Evolutionary conservation across 2,329 filamentous ascomycete species (phyloP), one percentile per base, ranked within the genome.

Genomic region (Colletotrichum tropicicola): DNA sequence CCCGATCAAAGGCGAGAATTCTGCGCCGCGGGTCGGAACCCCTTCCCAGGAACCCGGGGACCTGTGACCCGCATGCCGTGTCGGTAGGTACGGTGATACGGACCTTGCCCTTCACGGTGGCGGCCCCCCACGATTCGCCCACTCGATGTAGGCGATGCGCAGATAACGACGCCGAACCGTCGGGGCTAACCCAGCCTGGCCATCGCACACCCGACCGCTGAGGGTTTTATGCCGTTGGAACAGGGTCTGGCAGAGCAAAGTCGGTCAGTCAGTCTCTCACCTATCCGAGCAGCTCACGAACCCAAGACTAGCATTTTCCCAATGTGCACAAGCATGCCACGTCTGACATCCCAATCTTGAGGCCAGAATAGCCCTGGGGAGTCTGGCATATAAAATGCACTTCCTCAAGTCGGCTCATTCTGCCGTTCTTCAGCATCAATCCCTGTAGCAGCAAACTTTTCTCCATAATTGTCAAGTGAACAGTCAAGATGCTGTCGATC

Each of bases 401-500:
- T n/a, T n/a, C n/a, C n/a, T n/a, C n/a, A n/a, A n/a, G n/a, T n/a
- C n/a, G n/a, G n/a, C n/a, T n/a, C n/a, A n/a, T n/a, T n/a, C n/a
- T n/a, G n/a, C n/a, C n/a, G n/a, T n/a, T n/a, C n/a, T n/a, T n/a
- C n/a, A n/a, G n/a, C n/a, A n/a, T n/a, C n/a, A n/a, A n/a, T n/a
- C n/a, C n/a, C n/a, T n/a, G n/a, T n/a, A n/a, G n/a, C n/a, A n/a
- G n/a, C n/a, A n/a, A n/a, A n/a, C n/a, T n/a, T n/a, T n/a, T n/a
- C n/a, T n/a, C n/a, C n/a, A n/a, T n/a, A n/a, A n/a, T n/a, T n/a
- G n/a, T n/a, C n/a, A n/a, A n/a, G n/a, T n/a, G n/a, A n/a, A n/a
- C 19, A 12, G 27, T n/a, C 27, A 66, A 32, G 7, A 75, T 73
- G 73, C 58, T 73, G 47, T 68, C 69, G 2, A 37, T 74, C 10